phyloP scores from a whole-genome alignment of 306 rosid species.

The Clitoria ternatea region DNA sequence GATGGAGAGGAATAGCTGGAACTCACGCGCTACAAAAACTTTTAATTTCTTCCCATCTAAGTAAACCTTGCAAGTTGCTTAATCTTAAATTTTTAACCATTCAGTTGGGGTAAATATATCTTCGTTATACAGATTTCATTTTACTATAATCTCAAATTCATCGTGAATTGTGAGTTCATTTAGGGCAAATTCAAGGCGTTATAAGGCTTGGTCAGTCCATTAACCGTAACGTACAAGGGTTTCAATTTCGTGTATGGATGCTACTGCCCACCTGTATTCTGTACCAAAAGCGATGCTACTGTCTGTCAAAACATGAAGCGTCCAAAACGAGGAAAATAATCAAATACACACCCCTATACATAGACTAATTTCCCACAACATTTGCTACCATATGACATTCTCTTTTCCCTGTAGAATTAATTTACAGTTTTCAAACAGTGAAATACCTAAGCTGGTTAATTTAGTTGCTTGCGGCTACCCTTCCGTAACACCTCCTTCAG shows the following conservation, averaged over 20 bases:
- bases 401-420: slow-evolving; percentile 13
- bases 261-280: not conserved
- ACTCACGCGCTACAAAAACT: too few relatives aligned
- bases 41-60: too few relatives aligned
- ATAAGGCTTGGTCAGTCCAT: too few relatives aligned
- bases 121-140: too few relatives aligned
- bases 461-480: slow-evolving; percentile 37
- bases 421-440: slow-evolving; percentile 24
- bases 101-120: too few relatives aligned
- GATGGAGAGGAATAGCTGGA: too few relatives aligned
- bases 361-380: slow-evolving; percentile 9
- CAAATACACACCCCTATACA: slow-evolving; percentile 21
- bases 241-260: not conserved
- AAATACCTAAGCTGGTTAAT: slow-evolving; percentile 19
- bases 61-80: too few relatives aligned
- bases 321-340: not conserved
- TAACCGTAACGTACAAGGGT: too few relatives aligned
- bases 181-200: too few relatives aligned
- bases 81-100: too few relatives aligned
- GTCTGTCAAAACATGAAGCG: not conserved
- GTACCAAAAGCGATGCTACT: not conserved
- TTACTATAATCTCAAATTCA: too few relatives aligned
- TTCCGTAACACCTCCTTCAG: slow-evolving; percentile 59
- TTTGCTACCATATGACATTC: slow-evolving; percentile 26
- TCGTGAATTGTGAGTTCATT: too few relatives aligned